Conservation (phyloP, 768 basidiomycete species). For the Lactifluus subvellereus region DNA sequence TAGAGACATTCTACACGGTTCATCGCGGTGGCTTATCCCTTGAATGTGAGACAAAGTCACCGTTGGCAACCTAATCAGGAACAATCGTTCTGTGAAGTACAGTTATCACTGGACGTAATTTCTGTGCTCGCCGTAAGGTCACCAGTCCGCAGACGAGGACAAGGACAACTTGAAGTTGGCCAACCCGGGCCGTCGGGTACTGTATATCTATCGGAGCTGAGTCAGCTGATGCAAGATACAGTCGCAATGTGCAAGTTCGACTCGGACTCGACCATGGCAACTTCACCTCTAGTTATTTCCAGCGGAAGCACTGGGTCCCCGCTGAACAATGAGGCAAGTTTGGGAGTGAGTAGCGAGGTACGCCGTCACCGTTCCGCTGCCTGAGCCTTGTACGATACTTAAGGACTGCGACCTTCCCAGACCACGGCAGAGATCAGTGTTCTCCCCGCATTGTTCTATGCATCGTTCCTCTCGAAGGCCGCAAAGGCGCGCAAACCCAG, state of each 20-base stretch:
- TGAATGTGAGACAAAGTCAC: too few species aligned
- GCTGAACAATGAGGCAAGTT: background rate
- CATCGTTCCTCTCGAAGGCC: slow-evolving; percentile 50
- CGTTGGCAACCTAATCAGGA: too few species aligned
- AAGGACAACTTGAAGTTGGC: too few species aligned
- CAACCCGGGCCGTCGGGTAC: too few species aligned
- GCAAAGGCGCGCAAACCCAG: slow-evolving; percentile 56
- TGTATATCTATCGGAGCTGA: too few species aligned
- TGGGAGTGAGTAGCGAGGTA: background rate
- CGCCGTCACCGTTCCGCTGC: background rate
- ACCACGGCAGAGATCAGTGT: slow-evolving; percentile 9
- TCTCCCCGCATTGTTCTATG: slow-evolving; percentile 52
- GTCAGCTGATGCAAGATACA: too few species aligned
- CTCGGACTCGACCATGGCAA: background rate
- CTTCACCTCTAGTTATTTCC: background rate
- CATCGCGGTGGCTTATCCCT: background rate
- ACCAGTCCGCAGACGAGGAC: too few species aligned
- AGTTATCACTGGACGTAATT: too few species aligned
- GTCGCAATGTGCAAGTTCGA: background rate
- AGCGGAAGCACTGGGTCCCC: background rate
- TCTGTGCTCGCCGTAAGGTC: too few species aligned
- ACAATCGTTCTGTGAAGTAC: too few species aligned
- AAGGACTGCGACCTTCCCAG: background rate
- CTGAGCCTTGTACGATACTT: background rate
- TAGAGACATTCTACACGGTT: background rate